A percentile compares a stretch with the other conserved stretches of the same genome.
phyloP scores from a whole-genome alignment of 139 green algal species.

The Gonium pectorale region DNA sequence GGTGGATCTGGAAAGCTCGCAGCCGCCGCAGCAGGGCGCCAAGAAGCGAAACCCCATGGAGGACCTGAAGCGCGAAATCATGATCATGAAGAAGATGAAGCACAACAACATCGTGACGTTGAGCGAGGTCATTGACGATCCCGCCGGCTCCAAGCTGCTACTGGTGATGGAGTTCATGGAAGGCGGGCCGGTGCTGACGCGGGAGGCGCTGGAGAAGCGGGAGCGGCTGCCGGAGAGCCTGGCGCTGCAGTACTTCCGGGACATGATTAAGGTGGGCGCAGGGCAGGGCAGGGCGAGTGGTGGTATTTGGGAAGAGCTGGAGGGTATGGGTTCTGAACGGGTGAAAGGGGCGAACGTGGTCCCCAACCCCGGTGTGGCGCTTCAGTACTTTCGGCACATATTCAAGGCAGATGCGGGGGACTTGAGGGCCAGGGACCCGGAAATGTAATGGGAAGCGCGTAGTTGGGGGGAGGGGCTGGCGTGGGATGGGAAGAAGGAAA shows the following conservation, averaged over 20 bases:
- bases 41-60: slow-evolving; percentile 72
- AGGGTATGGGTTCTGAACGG: no score
- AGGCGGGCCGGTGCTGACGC: slow-evolving; percentile 79
- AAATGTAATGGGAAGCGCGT: no score
- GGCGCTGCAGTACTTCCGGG: slow-evolving; percentile 80
- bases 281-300: background rate
- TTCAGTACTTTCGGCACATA: no score
- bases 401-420: no score
- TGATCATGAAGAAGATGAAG: slow-evolving; percentile 79
- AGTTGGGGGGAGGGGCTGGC: no score
- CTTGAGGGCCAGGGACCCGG: no score
- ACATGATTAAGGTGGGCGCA: slow-evolving; percentile 80
- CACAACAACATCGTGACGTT: slow-evolving; percentile 84
- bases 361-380: no score
- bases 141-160: slow-evolving; percentile 77
- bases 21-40: slow-evolving; percentile 34
- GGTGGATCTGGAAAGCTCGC: slow-evolving; percentile 59
- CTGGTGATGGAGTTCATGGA: slow-evolving; percentile 91
- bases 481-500: no score
- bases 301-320: background rate
- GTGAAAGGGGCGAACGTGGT: no score
- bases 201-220: slow-evolving; percentile 74
- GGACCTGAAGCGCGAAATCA: slow-evolving; percentile 79
- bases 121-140: slow-evolving; percentile 85
- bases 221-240: slow-evolving; percentile 77